Evolutionary conservation across 257 asterid genomes (phyloP), one percentile per base, ranked within the genome.

Genomic region (Linaria vulgaris): DNA sequence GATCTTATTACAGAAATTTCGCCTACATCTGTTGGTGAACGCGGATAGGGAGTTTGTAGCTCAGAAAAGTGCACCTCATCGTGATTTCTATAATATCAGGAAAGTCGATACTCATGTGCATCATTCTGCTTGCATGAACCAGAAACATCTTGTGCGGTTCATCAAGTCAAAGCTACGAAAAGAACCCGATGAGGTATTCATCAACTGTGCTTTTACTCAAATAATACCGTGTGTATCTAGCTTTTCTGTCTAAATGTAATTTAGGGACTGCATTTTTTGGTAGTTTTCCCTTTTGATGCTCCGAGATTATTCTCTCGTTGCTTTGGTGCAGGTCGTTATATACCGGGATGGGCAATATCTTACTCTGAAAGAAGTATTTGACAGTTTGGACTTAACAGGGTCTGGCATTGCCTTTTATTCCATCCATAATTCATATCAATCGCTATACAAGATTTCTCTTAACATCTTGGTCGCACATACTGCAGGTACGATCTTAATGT

Each of bases 51-150:
- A 87, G 72, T 90, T 87, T 79, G 81, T 90, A 51, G 96, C 96
- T 59, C 96, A 90, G 81, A 90, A 90, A 74, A 83, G 96, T 22
- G 90, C 97, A 52, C 97, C 97, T 74, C 97, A 87, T 82, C 95
- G 97, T 25, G 97, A 90, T 74, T 84, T 90, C 74, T 90, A 90
- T 85, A 90, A 90, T 68, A 82, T 90, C 66, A 82, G 96, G 58
- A 90, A 90, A 86, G 97, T 90, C 46, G 97, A 90, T 67, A 87
- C 97, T 19, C 97, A 87, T 59, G 90, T 87, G 64, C 97, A 90
- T 75, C 97, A 87, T 78, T 90, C 97, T 48, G 97, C 97, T 71
- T 90, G 96, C 78, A 90, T 90, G 97, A 90, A 87, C 80, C 97
- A 90, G 82, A 90, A 90, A 69, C 97, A 85, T 77, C 97, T 90